Percentiles rank a stretch among this genome's conserved stretches.
phyloP scores from a whole-genome alignment of 805 yeast species.

The Novakomyces olei region DNA sequence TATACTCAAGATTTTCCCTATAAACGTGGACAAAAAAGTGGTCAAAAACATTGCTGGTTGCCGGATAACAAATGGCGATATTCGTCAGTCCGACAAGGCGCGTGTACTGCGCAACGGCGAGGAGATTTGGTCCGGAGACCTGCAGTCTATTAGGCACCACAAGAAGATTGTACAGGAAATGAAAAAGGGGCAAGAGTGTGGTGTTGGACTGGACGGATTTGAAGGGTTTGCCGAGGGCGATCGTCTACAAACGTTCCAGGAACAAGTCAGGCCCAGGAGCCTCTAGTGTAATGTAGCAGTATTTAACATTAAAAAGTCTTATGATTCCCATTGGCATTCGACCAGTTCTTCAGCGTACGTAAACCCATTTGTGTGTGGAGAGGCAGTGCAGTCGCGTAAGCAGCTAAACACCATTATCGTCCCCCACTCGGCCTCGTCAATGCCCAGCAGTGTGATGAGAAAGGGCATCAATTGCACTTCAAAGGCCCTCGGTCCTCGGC shows the following conservation, averaged over 20 bases:
- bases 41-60: constrained; percentile 66
- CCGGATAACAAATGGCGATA: constrained; percentile 44
- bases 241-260: constrained; percentile 48
- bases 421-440: too few relatives aligned
- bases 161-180: constrained; percentile 62
- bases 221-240: constrained; percentile 56
- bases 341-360: too few relatives aligned
- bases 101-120: constrained; percentile 33
- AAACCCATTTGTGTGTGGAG: too few relatives aligned
- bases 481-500: too few relatives aligned
- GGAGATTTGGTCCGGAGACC: constrained; percentile 31
- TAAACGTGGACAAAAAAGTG: constrained; percentile 31
- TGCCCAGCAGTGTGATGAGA: too few relatives aligned
- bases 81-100: constrained; percentile 36
- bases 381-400: too few relatives aligned
- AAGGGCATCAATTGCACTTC: too few relatives aligned
- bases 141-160: constrained; percentile 56
- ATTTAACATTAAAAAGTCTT: too few relatives aligned
- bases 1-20: constrained; percentile 48
- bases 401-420: too few relatives aligned
- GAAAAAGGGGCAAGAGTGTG: constrained; percentile 77
- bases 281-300: constrained; percentile 20
- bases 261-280: constrained; percentile 33
- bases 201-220: constrained; percentile 48
- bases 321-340: too few relatives aligned